A percentile compares a stretch with the other conserved stretches of the same genome.
These are phyloP conservation scores for Cordyceps cicadae DNA, from an alignment of 2,329 filamentous ascomycete genomes.

Conservation along the genomic window DNA sequence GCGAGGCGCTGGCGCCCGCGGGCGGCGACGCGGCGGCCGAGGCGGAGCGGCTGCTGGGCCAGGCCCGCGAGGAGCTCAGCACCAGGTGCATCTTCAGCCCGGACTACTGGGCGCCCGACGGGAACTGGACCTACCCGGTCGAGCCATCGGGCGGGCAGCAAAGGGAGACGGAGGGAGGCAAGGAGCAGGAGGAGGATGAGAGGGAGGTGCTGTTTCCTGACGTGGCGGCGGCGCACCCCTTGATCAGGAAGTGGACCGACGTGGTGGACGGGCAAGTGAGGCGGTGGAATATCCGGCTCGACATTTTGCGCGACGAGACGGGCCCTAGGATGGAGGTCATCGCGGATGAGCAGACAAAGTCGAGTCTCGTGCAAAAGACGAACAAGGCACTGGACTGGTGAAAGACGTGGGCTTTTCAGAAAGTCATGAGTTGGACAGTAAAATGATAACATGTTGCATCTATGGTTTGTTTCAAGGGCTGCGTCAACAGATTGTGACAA, in stretches of 20 bases:
- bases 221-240: constrained; percentile 59
- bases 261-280: constrained; percentile 24
- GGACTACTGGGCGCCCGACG: constrained; percentile 61
- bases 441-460: background rate
- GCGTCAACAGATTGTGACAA: too few relatives aligned
- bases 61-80: constrained; percentile 52
- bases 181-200: constrained; percentile 20
- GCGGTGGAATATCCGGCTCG: constrained; percentile 27
- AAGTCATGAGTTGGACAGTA: background rate
- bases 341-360: constrained; percentile 21
- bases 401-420: background rate
- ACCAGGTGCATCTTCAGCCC: constrained; percentile 54
- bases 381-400: constrained; percentile 33
- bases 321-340: constrained; percentile 21
- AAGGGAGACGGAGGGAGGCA: too few relatives aligned
- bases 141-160: constrained; percentile 14
- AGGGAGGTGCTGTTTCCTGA: constrained; percentile 47
- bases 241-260: constrained; percentile 54
- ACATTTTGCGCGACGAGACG: constrained; percentile 26
- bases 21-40: constrained; percentile 18
- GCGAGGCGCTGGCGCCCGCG: constrained; percentile 34
- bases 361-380: constrained; percentile 17
- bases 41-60: constrained; percentile 29
- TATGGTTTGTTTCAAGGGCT: background rate
- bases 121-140: constrained; percentile 61